Evolutionary conservation across 2,329 filamentous ascomycete species (phyloP).

Genomic region (Trichophyton simii): DNA sequence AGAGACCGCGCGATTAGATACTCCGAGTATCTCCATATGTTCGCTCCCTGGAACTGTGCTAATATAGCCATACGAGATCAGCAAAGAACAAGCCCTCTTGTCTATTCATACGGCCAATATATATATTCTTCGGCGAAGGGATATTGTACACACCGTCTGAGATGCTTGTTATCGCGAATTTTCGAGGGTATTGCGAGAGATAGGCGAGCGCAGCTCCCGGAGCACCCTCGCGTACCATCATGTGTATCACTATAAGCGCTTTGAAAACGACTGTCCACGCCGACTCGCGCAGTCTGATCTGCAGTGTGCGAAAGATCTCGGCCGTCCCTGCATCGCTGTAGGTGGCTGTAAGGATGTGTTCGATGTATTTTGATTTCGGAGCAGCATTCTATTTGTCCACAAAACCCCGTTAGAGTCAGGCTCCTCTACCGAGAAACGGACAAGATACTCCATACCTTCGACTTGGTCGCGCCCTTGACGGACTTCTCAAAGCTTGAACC

Average conservation of each 20-base stretch:
- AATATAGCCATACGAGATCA: constrained; percentile 8
- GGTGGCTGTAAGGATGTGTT: constrained; percentile 90
- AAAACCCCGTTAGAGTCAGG: not conserved
- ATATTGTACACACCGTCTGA: constrained; percentile 61
- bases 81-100: not conserved
- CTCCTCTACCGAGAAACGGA: not conserved
- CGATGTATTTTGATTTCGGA: constrained; percentile 98
- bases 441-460: constrained; percentile 52
- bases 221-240: constrained; percentile 95
- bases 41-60: constrained; percentile 91
- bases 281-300: constrained; percentile 78
- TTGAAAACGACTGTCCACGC: constrained; percentile 99
- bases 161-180: constrained; percentile 78
- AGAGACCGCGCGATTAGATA: constrained; percentile 75
- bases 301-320: constrained; percentile 86
- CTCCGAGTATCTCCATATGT: constrained; percentile 81
- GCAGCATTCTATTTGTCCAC: constrained; percentile 58
- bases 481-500: constrained; percentile 95
- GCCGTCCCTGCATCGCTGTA: constrained; percentile 89
- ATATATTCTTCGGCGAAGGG: constrained; percentile 18
- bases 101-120: constrained; percentile 14
- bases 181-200: constrained; percentile 66
- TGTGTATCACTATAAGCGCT: constrained; percentile 82
- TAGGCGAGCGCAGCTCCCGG: constrained; percentile 78
- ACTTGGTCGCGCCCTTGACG: constrained; percentile 96